A percentile compares a stretch with the other conserved stretches of the same genome.
phyloP scores from a whole-genome alignment of 208 protist genomes.

The Leishmania arabica region DNA sequence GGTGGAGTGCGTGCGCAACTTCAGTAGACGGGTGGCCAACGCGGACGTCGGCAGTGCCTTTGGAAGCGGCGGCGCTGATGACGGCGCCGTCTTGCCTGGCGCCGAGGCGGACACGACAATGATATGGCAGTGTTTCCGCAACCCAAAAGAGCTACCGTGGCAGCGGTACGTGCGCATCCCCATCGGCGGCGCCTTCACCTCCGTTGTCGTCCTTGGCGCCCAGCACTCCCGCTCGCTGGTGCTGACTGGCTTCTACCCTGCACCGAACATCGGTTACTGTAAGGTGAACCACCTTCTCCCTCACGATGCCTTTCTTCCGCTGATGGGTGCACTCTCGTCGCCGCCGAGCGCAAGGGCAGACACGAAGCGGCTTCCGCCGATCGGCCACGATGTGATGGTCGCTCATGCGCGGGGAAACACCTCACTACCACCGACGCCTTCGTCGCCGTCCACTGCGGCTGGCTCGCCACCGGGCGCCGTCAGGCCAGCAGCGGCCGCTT shows the following conservation, averaged over 20 bases:
- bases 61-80: not conserved
- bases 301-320: conserved; percentile 21
- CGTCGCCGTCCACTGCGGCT: not conserved
- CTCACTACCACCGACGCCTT: not conserved
- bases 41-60: not conserved
- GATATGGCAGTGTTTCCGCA: conserved; percentile 32
- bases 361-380: not conserved
- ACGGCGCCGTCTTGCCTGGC: not conserved
- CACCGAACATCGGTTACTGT: conserved; percentile 49
- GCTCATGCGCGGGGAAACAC: not conserved
- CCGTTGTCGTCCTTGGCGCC: conserved; percentile 35
- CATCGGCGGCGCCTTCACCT: conserved; percentile 51
- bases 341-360: not conserved
- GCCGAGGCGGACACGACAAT: not conserved
- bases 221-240: conserved; percentile 39
- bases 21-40: not conserved
- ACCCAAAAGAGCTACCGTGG: conserved; percentile 34
- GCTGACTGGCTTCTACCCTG: conserved; percentile 49
- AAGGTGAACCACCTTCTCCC: conserved; percentile 42
- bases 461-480: not conserved
- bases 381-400: not conserved
- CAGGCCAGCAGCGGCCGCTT: not conserved
- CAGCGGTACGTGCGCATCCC: conserved; percentile 48
- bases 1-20: not conserved
- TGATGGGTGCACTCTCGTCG: conserved; percentile 17